Evolutionary conservation across 306 rosid genomes (phyloP).

Genomic region (Cicer bijugum): DNA sequence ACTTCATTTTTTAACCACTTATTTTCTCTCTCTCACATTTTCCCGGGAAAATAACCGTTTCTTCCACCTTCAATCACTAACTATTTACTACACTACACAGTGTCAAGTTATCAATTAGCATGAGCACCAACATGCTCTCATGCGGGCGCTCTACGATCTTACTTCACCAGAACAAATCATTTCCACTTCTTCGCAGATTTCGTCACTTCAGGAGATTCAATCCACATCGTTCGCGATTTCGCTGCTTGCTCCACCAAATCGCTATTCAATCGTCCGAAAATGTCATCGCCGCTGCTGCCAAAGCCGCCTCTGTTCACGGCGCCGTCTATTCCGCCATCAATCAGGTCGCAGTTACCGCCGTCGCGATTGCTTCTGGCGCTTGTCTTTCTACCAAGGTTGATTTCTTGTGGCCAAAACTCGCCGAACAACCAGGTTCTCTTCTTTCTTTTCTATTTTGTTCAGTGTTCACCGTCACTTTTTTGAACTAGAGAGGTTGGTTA

Average conservation of each 20-base stretch:
- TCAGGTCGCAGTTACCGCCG: constrained; percentile 94
- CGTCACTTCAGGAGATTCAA: constrained; percentile 39
- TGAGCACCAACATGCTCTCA: constrained; percentile 54
- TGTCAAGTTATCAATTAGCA: neutral
- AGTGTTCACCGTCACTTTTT: neutral
- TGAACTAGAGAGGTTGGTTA: neutral
- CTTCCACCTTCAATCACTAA: neutral
- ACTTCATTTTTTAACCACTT: constrained; percentile 39
- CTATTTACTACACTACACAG: neutral
- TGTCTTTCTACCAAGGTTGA: constrained; percentile 95
- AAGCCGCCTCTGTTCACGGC: constrained; percentile 68
- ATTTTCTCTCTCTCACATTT: constrained; percentile 25
- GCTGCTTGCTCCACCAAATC: constrained; percentile 59
- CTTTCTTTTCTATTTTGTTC: neutral
- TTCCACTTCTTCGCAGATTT: constrained; percentile 49
- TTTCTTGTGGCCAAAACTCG: constrained; percentile 90
- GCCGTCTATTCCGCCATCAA: constrained; percentile 94
- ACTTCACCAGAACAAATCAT: constrained; percentile 53
- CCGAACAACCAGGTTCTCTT: constrained; percentile 73
- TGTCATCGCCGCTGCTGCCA: constrained; percentile 78
- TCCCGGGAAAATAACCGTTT: constrained; percentile 48
- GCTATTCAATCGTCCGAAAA: constrained; percentile 69
- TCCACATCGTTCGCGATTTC: constrained; percentile 56
- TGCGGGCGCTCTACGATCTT: constrained; percentile 60
- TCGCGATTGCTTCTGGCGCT: constrained; percentile 97